Conservation (phyloP, 2,329 filamentous ascomycete species). For the Pyricularia sp. region DNA sequence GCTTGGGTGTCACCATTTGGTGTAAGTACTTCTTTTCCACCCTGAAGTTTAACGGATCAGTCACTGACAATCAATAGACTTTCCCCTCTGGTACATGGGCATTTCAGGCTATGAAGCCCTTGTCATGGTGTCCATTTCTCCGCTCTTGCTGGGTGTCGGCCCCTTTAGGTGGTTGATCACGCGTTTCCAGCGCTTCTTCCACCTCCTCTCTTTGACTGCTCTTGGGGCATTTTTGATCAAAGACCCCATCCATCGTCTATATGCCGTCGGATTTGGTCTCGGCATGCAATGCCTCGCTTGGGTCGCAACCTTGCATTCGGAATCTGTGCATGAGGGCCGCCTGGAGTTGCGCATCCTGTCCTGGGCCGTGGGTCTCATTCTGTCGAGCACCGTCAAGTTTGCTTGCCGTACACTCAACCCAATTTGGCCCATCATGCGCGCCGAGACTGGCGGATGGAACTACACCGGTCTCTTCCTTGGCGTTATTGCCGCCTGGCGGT, state of each 20-base stretch:
- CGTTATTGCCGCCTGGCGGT: slow-evolving; percentile 59
- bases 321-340: slow-evolving; percentile 58
- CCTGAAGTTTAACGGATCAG: slow-evolving; percentile 2
- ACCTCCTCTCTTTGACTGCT: slow-evolving; percentile 61
- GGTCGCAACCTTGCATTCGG: slow-evolving; percentile 68
- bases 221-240: slow-evolving; percentile 67
- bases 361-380: slow-evolving; percentile 67
- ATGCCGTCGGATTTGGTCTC: slow-evolving; percentile 69
- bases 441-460: slow-evolving; percentile 85
- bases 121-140: slow-evolving; percentile 73
- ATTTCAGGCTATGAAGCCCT: slow-evolving; percentile 91
- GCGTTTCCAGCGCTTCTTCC: slow-evolving; percentile 55
- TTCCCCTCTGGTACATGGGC: slow-evolving; percentile 97
- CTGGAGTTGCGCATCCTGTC: slow-evolving; percentile 74
- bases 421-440: slow-evolving; percentile 89
- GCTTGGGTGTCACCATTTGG: slow-evolving; percentile 81
- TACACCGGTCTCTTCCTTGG: slow-evolving; percentile 66
- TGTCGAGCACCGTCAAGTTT: slow-evolving; percentile 83
- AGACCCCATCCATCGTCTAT: slow-evolving; percentile 62
- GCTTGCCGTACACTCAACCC: slow-evolving; percentile 92
- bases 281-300: slow-evolving; percentile 71
- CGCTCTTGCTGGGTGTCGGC: slow-evolving; percentile 61
- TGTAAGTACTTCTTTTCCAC: slow-evolving; percentile 23
- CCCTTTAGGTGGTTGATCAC: slow-evolving; percentile 55
- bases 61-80: slow-evolving; percentile 40